Evolutionary conservation across 371 early-diverging fungal genomes (phyloP), one percentile per base, ranked within the genome.

Genomic region (Mucor indicus): DNA sequence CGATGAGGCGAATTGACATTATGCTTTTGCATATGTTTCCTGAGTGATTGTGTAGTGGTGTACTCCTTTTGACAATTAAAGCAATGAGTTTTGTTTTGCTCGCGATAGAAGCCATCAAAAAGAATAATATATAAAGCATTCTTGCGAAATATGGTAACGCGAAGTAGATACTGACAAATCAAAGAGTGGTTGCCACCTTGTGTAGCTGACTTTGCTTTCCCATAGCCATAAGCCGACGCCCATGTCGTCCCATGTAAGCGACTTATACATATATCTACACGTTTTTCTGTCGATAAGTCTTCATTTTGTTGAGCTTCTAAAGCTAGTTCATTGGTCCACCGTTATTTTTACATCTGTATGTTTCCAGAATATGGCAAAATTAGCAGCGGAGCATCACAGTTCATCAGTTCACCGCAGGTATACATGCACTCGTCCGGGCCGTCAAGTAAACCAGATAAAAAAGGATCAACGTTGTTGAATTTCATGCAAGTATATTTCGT

Each of bases 191-290:
- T 62, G 39, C 50, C 31, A 23, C 38, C 44, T 31, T 49, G 43
- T 4, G 44, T 33, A 32, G 50, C 52, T 36, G 63, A 53, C 48
- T 62, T 57, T n/a, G 49, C 51, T 36, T 62, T 55, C 22, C 62
- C 62, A 41, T 35, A 61, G 20, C 50, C 62, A 53, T 49, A 53
- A 48, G 41, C 56, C 11, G 48, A 48, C 29, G 53, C 24, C 35
- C 31, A 57, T 37, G 9, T 40, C 16, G 24, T 42, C 19, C 55
- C 50, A 32, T 46, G 45, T 30, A 56, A 38, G 40, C 50, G 27
- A 39, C 33, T 50, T 27, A 56, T 50, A 33, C 50, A 45, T 24
- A 50, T 45, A 23, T 56, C 56, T 19, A 50, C 41, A 16, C 46
- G 50, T 39, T 39, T 40, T n/a, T n/a, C n/a, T 31, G 10, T 49